phyloP scores from a whole-genome alignment of 164 flowering plant genomes.

The Chimonanthus praecox region DNA sequence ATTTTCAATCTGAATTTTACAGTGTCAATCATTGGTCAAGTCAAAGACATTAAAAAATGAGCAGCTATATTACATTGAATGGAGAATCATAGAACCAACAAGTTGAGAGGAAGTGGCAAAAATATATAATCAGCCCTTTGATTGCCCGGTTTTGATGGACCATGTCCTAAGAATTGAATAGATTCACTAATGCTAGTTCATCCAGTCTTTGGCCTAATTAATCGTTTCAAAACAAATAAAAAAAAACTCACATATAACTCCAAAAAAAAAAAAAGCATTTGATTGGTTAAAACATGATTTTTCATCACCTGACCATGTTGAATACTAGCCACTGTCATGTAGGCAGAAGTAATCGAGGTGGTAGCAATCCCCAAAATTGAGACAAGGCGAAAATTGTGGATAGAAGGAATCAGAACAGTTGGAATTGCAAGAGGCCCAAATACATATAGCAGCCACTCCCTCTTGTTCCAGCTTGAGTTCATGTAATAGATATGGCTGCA shows the following conservation, averaged over 20 bases:
- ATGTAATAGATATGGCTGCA: slow-evolving; percentile 13
- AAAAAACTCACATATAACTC: no score
- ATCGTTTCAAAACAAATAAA: no score
- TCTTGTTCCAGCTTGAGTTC: slow-evolving; percentile 11
- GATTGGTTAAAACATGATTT: neutral
- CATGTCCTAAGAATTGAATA: no score
- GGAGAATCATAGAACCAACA: neutral
- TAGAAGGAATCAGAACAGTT: slow-evolving; percentile 12
- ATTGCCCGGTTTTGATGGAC: no score
- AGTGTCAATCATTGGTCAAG: neutral
- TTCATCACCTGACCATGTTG: slow-evolving; percentile 13
- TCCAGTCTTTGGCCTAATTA: no score
- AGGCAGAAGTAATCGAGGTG: slow-evolving; percentile 10
- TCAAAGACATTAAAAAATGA: no score
- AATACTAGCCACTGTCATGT: slow-evolving; percentile 12
- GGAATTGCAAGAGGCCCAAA: slow-evolving; percentile 11
- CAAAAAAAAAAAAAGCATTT: neutral
- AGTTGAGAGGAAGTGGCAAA: no score
- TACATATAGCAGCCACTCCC: slow-evolving; percentile 10
- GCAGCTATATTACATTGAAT: neutral
- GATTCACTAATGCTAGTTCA: no score
- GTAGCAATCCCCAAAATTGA: slow-evolving; percentile 12
- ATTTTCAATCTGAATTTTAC: slow-evolving; percentile 2
- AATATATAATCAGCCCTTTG: no score
- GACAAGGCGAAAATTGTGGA: slow-evolving; percentile 11